Evolutionary conservation across 306 rosid genomes (phyloP), one percentile per base, ranked within the genome.

Genomic region (Macrotyloma uniflorum): DNA sequence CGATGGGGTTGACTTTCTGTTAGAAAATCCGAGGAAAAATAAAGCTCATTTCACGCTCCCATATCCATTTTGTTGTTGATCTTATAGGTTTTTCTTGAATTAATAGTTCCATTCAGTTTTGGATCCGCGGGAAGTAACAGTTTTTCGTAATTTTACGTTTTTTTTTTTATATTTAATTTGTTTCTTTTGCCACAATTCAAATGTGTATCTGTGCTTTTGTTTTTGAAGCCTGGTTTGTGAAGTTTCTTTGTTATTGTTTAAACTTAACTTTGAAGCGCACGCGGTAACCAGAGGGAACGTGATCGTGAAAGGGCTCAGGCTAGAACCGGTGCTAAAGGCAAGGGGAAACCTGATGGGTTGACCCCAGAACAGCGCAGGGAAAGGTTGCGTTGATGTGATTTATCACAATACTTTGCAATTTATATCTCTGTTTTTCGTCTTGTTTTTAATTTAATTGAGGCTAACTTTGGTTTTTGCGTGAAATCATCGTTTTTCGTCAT

Each of bases 351-450:
- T 70, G 96, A 93, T 47, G 96, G 98, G 23, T 80, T 89, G 69
- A 90, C 94, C 67, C 96, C 96, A 5, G 96, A 93, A 64, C 96
- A 93, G 47, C 98, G 93, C 83, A 90, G 96, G 22, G 92, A 93
- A 88, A 93, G 96, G 97, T 92, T 46, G 23, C 40, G 14, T 28
- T 24, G n/a, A n/a, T 81, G 26, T 75, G 65, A 47, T 70, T 51
- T 7, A 18, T 64, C 10, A 59, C 20, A 40, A 23, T n/a, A 30
- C n/a, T 32, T 51, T 20, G 43, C 9, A 47, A 16, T 57, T 9
- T 26, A 0, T 28, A 6, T 45, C 5, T 7, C 12, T 11, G 12
- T 38, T 38, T 38, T 38, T 38, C 13, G 8, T 36, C 9, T 8
- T 8, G 12, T 8, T 14, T 9, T 4, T 9, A n/a, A 40, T 49